Conservation (phyloP, 495 filamentous ascomycete species). For the Neurospora hispaniola region DNA sequence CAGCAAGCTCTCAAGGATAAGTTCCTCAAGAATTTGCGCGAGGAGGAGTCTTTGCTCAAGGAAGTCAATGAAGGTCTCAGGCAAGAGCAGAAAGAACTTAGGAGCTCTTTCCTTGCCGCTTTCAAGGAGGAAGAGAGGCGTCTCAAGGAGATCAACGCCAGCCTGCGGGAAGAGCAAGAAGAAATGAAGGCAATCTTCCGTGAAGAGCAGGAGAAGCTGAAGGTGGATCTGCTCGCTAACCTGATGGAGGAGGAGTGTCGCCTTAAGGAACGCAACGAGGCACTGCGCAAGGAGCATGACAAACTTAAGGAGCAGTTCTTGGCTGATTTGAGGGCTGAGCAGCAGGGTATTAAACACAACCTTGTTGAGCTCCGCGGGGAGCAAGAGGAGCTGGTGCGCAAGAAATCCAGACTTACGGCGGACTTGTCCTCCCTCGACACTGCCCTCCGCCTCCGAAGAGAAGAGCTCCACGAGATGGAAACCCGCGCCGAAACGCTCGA, state of each 20-base stretch:
- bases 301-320: conserved; percentile 54
- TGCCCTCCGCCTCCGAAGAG: conserved; percentile 73
- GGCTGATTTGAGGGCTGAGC: conserved; percentile 37
- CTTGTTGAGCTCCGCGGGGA: conserved; percentile 45
- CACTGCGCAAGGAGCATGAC: conserved; percentile 57
- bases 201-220: conserved; percentile 21
- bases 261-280: conserved; percentile 62
- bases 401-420: conserved; percentile 66
- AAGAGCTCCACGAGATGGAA: conserved; percentile 86
- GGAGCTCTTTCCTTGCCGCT: conserved; percentile 23
- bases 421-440: conserved; percentile 85
- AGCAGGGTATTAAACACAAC: conserved; percentile 28
- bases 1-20: not conserved
- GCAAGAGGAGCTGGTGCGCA: conserved; percentile 57
- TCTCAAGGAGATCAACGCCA: conserved; percentile 10
- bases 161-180: conserved; percentile 16
- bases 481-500: conserved; percentile 76
- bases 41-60: conserved; percentile 1
- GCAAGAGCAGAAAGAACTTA: conserved; percentile 3
- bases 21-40: not conserved
- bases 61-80: not conserved
- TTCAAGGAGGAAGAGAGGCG: conserved; percentile 17
- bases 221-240: conserved; percentile 49
- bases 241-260: conserved; percentile 62
- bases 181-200: conserved; percentile 12